Evolutionary conservation across 2,329 filamentous ascomycete genomes (phyloP).

Genomic region (Colletotrichum plurivorum): DNA sequence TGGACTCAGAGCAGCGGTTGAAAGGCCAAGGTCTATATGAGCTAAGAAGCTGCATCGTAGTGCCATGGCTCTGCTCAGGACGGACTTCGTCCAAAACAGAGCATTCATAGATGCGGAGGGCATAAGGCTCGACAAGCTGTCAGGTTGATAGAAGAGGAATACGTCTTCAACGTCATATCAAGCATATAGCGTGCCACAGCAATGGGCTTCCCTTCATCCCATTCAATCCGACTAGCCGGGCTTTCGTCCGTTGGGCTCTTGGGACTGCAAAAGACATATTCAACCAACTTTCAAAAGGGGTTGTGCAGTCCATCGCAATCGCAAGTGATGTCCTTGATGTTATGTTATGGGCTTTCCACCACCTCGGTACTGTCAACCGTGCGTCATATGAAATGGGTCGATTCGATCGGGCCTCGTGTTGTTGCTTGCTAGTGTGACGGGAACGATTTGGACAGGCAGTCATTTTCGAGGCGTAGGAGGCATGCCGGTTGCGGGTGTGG

Average conservation of each 20-base stretch:
- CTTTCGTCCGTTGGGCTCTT: too few relatives aligned
- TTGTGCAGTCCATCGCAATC: too few relatives aligned
- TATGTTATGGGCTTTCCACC: too few relatives aligned
- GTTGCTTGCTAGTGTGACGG: not conserved
- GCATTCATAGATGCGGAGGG: not conserved
- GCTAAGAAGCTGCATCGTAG: not conserved
- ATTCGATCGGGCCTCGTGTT: not conserved
- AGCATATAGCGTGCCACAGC: conserved; percentile 4
- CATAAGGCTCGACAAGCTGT: conserved; percentile 1
- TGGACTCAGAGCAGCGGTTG: too few relatives aligned
- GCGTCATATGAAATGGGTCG: too few relatives aligned
- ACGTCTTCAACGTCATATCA: conserved; percentile 5
- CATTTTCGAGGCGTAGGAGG: not conserved
- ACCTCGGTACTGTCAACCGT: too few relatives aligned
- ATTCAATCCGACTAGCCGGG: not conserved
- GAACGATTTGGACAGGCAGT: not conserved
- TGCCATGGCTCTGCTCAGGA: not conserved
- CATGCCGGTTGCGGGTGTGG: conserved; percentile 30
- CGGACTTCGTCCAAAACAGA: not conserved
- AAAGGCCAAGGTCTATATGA: too few relatives aligned
- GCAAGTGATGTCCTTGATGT: too few relatives aligned
- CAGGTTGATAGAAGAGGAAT: conserved; percentile 4
- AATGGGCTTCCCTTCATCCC: not conserved
- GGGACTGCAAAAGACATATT: too few relatives aligned
- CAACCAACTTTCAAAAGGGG: too few relatives aligned